Evolutionary conservation across 345 rosid species (phyloP).

Genomic region (Leavenworthia alabamica): DNA sequence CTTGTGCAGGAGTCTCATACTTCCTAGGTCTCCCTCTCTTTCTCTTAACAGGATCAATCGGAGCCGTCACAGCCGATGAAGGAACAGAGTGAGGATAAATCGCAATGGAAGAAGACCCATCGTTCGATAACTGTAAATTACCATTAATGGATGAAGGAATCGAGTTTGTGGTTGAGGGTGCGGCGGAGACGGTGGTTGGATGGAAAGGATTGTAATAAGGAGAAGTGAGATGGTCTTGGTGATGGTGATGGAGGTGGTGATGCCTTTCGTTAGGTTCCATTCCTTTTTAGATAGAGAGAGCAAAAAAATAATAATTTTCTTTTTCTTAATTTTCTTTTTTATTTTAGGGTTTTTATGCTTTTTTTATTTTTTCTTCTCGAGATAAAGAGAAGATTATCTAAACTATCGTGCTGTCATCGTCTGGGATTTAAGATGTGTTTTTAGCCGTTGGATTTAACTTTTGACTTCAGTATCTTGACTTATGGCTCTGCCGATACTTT

Average conservation of each 20-base stretch:
- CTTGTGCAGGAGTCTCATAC: constrained; percentile 92
- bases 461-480: constrained; percentile 15
- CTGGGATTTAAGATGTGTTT: constrained; percentile 9
- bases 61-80: constrained; percentile 50
- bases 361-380: constrained; percentile 8
- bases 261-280: no score
- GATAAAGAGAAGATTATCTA: no score
- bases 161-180: neutral
- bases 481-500: neutral
- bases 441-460: constrained; percentile 16
- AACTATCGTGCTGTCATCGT: constrained; percentile 22
- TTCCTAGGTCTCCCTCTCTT: constrained; percentile 95
- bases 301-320: constrained; percentile 12
- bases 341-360: constrained; percentile 10
- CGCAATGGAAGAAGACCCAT: constrained; percentile 29
- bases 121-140: constrained; percentile 41
- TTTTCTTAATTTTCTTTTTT: constrained; percentile 9
- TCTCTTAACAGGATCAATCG: constrained; percentile 55
- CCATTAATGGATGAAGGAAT: constrained; percentile 56
- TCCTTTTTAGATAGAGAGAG: constrained; percentile 34
- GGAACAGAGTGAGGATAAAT: constrained; percentile 61
- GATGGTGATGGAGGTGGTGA: constrained; percentile 29
- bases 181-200: constrained; percentile 2
- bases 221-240: constrained; percentile 33
- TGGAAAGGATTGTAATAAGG: constrained; percentile 32